A percentile compares a stretch with the other conserved stretches of the same genome.
phyloP scores from a whole-genome alignment of 257 asterid genomes.

The Solanum piurae region DNA sequence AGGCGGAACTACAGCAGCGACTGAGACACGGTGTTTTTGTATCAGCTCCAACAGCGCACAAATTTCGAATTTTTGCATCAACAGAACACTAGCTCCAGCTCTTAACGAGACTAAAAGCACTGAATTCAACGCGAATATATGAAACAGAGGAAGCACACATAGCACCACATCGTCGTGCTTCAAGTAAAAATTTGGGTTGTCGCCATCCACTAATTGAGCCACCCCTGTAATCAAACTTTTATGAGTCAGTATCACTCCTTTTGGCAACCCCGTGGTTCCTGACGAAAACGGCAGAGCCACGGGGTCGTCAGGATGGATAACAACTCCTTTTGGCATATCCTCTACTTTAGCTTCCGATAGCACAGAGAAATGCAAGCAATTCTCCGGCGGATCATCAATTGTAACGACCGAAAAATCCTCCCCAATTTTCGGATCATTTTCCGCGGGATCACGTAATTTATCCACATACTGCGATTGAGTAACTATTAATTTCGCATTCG shows the following conservation, averaged over 20 bases:
- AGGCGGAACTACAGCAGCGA: slow-evolving; percentile 87
- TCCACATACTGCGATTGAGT: slow-evolving; percentile 65
- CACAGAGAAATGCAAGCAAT: slow-evolving; percentile 46
- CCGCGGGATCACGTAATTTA: slow-evolving; percentile 42
- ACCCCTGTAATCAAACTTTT: slow-evolving; percentile 59
- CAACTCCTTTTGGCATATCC: slow-evolving; percentile 17
- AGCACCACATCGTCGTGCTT: slow-evolving; percentile 47
- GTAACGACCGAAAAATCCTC: slow-evolving; percentile 44
- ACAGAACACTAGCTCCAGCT: slow-evolving; percentile 51
- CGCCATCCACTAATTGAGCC: slow-evolving; percentile 79
- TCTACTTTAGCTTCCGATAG: slow-evolving; percentile 31
- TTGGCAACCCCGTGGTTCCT: slow-evolving; percentile 76
- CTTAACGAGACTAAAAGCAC: slow-evolving; percentile 54
- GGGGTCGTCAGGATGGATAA: slow-evolving; percentile 40
- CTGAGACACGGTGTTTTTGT: slow-evolving; percentile 51
- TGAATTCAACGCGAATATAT: slow-evolving; percentile 53
- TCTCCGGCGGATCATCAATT: slow-evolving; percentile 42
- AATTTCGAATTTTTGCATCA: slow-evolving; percentile 75
- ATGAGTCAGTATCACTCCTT: slow-evolving; percentile 73
- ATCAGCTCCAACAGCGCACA: slow-evolving; percentile 48
- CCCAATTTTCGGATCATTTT: slow-evolving; percentile 18
- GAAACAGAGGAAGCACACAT: slow-evolving; percentile 69
- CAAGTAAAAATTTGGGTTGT: slow-evolving; percentile 56
- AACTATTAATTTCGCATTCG: slow-evolving; percentile 43
- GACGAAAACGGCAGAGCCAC: slow-evolving; percentile 77